These are phyloP conservation scores for Gautieria morchelliformis DNA, from an alignment of 768 basidiomycete species.

Conservation along the genomic window DNA sequence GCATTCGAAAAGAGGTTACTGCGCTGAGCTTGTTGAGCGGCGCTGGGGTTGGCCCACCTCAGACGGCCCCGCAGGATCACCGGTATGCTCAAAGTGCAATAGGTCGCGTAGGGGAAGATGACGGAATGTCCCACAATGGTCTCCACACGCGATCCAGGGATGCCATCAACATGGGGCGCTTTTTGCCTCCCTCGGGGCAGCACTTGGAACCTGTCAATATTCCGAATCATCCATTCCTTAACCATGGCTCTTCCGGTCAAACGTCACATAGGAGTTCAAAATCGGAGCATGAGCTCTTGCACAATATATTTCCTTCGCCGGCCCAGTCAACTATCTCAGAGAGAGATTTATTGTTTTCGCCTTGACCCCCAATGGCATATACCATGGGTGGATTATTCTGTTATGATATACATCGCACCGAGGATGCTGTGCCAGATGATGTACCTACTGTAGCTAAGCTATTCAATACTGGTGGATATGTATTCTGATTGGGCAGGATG, in stretches of 20 bases:
- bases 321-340: background rate
- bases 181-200: background rate
- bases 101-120: background rate
- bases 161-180: background rate
- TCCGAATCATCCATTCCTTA: background rate
- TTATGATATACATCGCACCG: too few species aligned
- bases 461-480: too few species aligned
- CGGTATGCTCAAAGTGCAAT: background rate
- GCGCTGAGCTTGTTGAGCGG: too few species aligned
- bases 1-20: too few species aligned
- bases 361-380: background rate
- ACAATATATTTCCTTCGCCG: background rate
- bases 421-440: too few species aligned
- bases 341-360: background rate
- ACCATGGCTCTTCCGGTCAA: background rate
- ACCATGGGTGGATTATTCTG: too few species aligned
- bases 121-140: background rate
- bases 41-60: background rate
- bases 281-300: background rate
- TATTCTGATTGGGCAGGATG: too few species aligned
- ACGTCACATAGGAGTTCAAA: background rate
- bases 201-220: background rate
- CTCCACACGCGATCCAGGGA: background rate
- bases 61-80: background rate
- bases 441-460: too few species aligned